Evolutionary conservation across 176 grass and related monocot species (phyloP).

Genomic region (Elaeis guineensis): DNA sequence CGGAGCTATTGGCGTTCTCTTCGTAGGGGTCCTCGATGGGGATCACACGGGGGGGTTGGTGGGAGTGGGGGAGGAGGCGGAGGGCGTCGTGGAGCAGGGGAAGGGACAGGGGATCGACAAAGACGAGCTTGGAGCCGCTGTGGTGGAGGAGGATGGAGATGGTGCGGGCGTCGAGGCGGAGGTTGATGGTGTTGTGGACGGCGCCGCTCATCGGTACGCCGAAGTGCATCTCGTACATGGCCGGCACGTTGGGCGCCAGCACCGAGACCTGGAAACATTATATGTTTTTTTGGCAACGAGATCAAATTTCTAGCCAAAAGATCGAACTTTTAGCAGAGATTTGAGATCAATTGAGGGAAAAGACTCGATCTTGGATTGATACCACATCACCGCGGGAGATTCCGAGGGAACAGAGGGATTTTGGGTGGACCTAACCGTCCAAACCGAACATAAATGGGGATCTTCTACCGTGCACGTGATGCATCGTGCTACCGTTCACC

Average conservation of each 20-base stretch:
- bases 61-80: conserved; percentile 26
- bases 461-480: too few relatives aligned
- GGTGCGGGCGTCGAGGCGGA: conserved; percentile 70
- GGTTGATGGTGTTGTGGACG: conserved; percentile 80
- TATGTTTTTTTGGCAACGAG: background rate
- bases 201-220: conserved; percentile 93
- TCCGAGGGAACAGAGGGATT: conserved; percentile 61
- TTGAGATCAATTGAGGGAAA: too few relatives aligned
- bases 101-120: conserved; percentile 40
- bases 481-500: too few relatives aligned
- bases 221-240: conserved; percentile 94
- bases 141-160: conserved; percentile 65
- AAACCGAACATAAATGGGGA: too few relatives aligned
- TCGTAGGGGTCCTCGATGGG: conserved; percentile 62
- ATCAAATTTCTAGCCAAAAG: background rate
- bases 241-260: conserved; percentile 69
- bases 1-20: background rate
- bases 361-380: conserved; percentile 7
- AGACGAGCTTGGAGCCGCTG: conserved; percentile 48
- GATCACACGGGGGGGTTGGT: conserved; percentile 40
- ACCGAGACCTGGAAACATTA: conserved; percentile 44
- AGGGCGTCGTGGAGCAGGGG: conserved; percentile 41
- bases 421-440: too few relatives aligned
- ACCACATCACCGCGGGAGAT: conserved; percentile 63
- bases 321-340: background rate